Evolutionary conservation across 768 basidiomycete species (phyloP).

Genomic region (Omphalotus guepiniiformis): DNA sequence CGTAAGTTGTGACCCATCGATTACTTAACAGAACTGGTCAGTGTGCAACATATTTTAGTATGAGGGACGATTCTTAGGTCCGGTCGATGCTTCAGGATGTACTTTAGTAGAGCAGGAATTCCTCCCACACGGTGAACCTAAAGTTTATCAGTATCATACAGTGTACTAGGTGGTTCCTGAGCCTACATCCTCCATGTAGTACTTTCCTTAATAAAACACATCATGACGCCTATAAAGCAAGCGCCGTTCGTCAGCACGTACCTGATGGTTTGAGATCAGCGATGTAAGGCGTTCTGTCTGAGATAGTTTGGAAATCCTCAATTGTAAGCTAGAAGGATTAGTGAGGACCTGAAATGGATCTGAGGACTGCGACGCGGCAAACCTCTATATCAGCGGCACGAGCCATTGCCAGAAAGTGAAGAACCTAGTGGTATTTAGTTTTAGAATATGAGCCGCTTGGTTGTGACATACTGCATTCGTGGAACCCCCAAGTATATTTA

Average conservation of each 20-base stretch:
- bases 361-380: not conserved
- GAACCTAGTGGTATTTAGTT: constrained; percentile 43
- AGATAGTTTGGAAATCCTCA: constrained; percentile 82
- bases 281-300: constrained; percentile 77
- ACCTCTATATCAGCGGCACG: constrained; percentile 62
- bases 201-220: constrained; percentile 72
- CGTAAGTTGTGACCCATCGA: constrained; percentile 80
- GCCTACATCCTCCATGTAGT: constrained; percentile 78
- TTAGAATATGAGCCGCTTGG: not conserved
- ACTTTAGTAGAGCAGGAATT: constrained; percentile 80
- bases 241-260: constrained; percentile 32
- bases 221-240: not conserved
- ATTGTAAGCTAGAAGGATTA: constrained; percentile 51
- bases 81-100: constrained; percentile 56
- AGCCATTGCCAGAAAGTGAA: constrained; percentile 83
- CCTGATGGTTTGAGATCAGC: constrained; percentile 62
- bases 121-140: constrained; percentile 74
- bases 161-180: not conserved
- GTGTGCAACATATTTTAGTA: not conserved
- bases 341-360: not conserved
- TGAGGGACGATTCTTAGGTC: constrained; percentile 1
- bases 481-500: constrained; percentile 80
- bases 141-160: too few relatives aligned
- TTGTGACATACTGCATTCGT: constrained; percentile 69
- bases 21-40: constrained; percentile 49